Base-by-base conservation (phyloP, 116 monocot genomes). In the Iris pallida region DNA sequence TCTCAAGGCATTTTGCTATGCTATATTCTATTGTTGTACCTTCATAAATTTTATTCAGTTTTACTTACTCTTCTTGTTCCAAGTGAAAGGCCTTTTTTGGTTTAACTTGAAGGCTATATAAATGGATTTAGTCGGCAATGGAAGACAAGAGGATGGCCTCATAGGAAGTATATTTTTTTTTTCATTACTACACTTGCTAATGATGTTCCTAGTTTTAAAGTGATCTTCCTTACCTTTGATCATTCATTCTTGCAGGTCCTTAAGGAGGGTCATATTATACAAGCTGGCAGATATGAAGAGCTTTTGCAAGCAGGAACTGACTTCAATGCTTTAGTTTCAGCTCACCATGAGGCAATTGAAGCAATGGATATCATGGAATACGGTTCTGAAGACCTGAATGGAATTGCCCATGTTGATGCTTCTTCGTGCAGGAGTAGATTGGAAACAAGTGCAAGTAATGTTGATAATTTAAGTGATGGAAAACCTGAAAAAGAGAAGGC, bases 291-390 rank as follows among this genome's bases (percentile, higher is more conserved):
- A 80, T 97, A 97, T 70, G 92, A 92, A 13, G 93, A 92, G 64
- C 89, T 97, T 71, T 70, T 97, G 72, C 76, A 92, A 70, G 83
- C 87, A 61, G 97, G 97, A 70, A 97, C 97, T 74, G 97, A 97
- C 64, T 87, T 97, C 81, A 90, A 80, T 71, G 72, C 82, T 16
- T 81, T 97, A 64, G 92, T 97, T 79, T 87, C 90, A 68, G 97
- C 97, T 66, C 97, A 97, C 68, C 85, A 97, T 66, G 97, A 97
- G 73, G 93, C 97, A 30, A 92, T 97, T 56, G 90, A 97, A 56
- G 80, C 92, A 42, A 90, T 97, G 93, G 93, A 97, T 72, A 78
- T 95, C 47, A 67, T 62, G 11, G 90, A 92, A 47, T 65, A 65
- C 48, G 46, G 78, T 57, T 73, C 75, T 44, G 90, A 83, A 73